Base-by-base conservation (phyloP, 2,329 filamentous ascomycete species). In the Teratosphaeriaceae sp. region DNA sequence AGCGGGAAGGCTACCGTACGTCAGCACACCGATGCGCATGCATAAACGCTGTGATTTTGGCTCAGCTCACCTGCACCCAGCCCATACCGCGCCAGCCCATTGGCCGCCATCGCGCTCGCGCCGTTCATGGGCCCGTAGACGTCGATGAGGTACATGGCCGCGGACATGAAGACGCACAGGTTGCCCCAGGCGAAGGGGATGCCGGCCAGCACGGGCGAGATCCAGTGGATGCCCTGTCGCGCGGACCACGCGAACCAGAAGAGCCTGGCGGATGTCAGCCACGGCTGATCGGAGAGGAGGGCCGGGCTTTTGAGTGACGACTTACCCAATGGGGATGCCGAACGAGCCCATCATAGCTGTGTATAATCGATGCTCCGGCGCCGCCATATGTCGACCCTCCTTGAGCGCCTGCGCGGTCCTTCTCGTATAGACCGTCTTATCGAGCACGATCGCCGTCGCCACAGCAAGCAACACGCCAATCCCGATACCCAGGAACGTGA, bases 401-500 rank as follows among this genome's bases (percentile, higher is more conserved):
- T 49, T 44, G 5, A 62, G 9, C 0, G 58, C 59, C 30, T 58
- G 44, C 3, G 47, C 51, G 26, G 65, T 52, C 20, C 57, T 47
- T 19, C 51, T 55, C 41, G 61, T 58, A 48, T 71, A 71, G 6
- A 69, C 38, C 2, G 43, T 44, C 9, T 46, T 53, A 44, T 71
- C 68, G 42, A 65, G 50, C 3, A 62, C 2, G 12, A 70, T 54
- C 13, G 52, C 52, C 0, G 62, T 65, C 0, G 56, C 12, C 2
- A 76, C 72, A 12, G 72, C 82, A 8, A 73, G 34, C 1, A 84
- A 42, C 76, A 86, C 85, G 33, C 84, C 82, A 1, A 80, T 65
- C 38, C 84, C 71, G 45, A 87, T 74, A 4, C 81, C 84, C 29
- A 90, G 56, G 63, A 95, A 95, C 6, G 80, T 75, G 43, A 92